These are phyloP conservation scores for Erodium moschatum DNA, from an alignment of 441 rosid species.

Conservation along the genomic window DNA sequence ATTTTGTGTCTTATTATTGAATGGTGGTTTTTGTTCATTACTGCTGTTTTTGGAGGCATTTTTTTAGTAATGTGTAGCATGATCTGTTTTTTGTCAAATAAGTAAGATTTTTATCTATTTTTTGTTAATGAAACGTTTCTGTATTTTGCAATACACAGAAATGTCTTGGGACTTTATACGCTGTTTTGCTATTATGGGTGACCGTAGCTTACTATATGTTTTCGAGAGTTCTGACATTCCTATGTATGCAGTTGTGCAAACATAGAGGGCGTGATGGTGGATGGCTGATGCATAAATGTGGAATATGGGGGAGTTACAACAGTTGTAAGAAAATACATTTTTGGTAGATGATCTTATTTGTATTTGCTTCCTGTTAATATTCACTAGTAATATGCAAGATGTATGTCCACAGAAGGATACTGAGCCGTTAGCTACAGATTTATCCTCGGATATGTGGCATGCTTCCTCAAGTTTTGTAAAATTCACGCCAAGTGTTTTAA, in stretches of 20 bases:
- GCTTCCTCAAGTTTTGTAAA: not conserved
- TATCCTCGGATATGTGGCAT: not conserved
- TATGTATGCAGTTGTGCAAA: constrained; percentile 32
- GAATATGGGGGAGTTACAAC: constrained; percentile 26
- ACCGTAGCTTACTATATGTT: not conserved
- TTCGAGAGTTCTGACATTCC: not conserved
- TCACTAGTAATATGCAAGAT: too few species aligned
- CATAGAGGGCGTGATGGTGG: constrained; percentile 26
- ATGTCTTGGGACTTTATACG: too few species aligned
- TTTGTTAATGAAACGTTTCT: not conserved
- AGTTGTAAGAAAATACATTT: constrained; percentile 35
- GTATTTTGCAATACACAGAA: not conserved
- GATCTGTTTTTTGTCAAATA: not conserved
- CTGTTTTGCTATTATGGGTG: not conserved
- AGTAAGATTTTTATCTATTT: not conserved
- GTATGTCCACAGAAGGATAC: not conserved
- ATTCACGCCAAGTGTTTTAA: not conserved
- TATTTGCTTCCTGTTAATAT: not conserved
- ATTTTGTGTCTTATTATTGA: not conserved
- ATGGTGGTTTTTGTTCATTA: not conserved
- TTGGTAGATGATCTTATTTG: constrained; percentile 6
- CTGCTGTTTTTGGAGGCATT: not conserved
- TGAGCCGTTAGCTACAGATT: constrained; percentile 2
- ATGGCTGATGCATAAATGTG: constrained; percentile 21
- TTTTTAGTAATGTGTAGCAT: not conserved